These are phyloP conservation scores for Naganishia sp. DNA, from an alignment of 1,284 basidiomycete genomes.

Conservation along the genomic window DNA sequence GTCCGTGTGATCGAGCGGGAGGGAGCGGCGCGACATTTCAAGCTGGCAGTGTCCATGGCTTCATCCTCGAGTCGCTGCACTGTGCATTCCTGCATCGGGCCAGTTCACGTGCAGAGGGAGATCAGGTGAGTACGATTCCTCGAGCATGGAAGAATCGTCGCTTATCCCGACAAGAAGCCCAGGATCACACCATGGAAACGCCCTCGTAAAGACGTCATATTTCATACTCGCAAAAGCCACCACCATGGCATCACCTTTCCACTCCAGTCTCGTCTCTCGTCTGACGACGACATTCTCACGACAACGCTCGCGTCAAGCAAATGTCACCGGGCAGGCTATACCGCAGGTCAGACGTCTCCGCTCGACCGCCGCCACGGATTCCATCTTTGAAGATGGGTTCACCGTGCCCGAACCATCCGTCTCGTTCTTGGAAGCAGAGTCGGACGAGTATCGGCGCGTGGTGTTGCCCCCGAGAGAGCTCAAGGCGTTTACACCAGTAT, in stretches of 20 bases:
- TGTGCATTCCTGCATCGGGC: neutral
- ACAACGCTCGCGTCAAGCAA: neutral
- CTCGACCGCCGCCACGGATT: neutral
- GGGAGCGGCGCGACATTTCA: neutral
- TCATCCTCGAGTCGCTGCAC: too few relatives aligned
- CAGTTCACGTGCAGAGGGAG: too few relatives aligned
- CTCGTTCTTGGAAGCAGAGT: constrained; percentile 24
- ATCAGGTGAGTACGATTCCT: too few relatives aligned
- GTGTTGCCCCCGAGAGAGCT: constrained; percentile 15
- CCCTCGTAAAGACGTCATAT: too few relatives aligned
- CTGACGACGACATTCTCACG: constrained; percentile 16
- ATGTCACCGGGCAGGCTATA: neutral
- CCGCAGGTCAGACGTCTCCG: neutral
- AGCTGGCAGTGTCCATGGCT: too few relatives aligned
- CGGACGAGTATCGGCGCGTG: constrained; percentile 28
- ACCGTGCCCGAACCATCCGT: neutral
- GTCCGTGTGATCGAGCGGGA: neutral
- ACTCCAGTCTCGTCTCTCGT: constrained; percentile 3
- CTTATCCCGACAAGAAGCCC: too few relatives aligned
- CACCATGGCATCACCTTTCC: neutral
- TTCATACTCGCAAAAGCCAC: too few relatives aligned
- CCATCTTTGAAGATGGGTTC: constrained; percentile 14
- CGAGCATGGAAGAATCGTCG: too few relatives aligned
- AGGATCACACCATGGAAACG: too few relatives aligned
- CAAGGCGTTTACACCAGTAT: constrained; percentile 6